Evolutionary conservation across 2,329 filamentous ascomycete species (phyloP), one percentile per base, ranked within the genome.

Genomic region (Thielaviopsis euricoi): DNA sequence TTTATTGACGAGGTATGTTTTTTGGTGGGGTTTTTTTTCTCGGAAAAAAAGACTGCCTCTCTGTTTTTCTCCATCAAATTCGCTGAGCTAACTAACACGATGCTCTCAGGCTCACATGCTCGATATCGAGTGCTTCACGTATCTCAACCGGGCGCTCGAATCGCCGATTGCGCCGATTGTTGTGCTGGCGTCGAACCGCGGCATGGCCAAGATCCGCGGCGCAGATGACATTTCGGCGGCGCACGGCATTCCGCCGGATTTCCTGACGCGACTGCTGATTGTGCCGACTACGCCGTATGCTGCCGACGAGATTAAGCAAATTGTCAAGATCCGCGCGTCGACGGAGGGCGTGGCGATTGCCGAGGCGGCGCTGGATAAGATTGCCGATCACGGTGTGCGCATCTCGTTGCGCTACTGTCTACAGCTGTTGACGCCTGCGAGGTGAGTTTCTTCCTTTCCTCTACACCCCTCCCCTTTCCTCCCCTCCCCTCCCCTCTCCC

Each of bases 91-190:
- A n/a, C n/a, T n/a, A n/a, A n/a, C n/a, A n/a, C n/a, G n/a, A n/a
- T n/a, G n/a, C n/a, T n/a, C n/a, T n/a, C 40, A 61, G 89, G 91
- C 95, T 61, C 91, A 98, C 76, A 98, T 98, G 93, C 89, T 98
- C 65, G 93, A 98, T 71, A 86, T 98, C 65, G 93, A 98, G 76
- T 95, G 90, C 76, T 98, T 97, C 74, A 97, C 93, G 64, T 98
- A 96, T 73, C 83, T 98, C 67, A 97, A 97, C 77, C 87, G 90
- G 68, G 93, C 93, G n/a, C 80, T 98, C 64, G 93, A 98, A 77
- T 90, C 88, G 58, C 81, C 84, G 64, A 94, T 98, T 67, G 91
- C 91, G 1, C 93, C 93, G 59, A 95, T 98, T 67, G 93, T 98
- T 61, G 93, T 98, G 64, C 84, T 98, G 61, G 93, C 93, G 60